Conservation (phyloP, 305 asterid species). For the Solanum hybrid region DNA sequence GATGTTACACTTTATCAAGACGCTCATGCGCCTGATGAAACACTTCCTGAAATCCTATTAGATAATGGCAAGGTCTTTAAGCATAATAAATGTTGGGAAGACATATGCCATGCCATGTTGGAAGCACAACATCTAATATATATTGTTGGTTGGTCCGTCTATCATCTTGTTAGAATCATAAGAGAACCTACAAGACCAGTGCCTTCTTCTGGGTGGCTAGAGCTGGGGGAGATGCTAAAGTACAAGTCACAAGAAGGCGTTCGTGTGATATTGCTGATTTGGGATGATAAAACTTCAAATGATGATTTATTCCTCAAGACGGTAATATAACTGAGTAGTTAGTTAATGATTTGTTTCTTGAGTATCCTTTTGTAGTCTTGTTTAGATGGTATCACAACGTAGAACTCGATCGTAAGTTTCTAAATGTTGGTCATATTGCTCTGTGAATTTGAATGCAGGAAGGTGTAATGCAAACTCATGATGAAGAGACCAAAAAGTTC, state of each 20-base stretch:
- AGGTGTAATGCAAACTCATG: slow-evolving; percentile 22
- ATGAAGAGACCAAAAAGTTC: slow-evolving; percentile 15
- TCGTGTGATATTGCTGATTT: slow-evolving; percentile 15
- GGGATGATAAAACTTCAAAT: slow-evolving; percentile 23
- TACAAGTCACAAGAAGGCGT: slow-evolving; percentile 21
- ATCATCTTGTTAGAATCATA: slow-evolving; percentile 9
- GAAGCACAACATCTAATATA: slow-evolving; percentile 11
- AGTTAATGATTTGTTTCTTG: too few relatives aligned
- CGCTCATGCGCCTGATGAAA: slow-evolving; percentile 17
- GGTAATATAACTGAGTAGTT: slow-evolving; percentile 10
- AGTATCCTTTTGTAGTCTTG: background rate
- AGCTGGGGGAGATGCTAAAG: slow-evolving; percentile 17
- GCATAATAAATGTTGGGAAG: slow-evolving; percentile 19
- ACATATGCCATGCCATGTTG: slow-evolving; percentile 14
- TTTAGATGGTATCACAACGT: too few relatives aligned
- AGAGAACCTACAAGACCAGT: slow-evolving; percentile 18
- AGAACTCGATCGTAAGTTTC: too few relatives aligned
- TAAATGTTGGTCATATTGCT: too few relatives aligned
- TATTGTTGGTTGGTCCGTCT: slow-evolving; percentile 18
- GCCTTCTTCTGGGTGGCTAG: slow-evolving; percentile 10
- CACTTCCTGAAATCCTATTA: slow-evolving; percentile 9
- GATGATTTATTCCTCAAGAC: slow-evolving; percentile 13
- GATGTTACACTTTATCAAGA: slow-evolving; percentile 14
- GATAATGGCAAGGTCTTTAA: slow-evolving; percentile 8
- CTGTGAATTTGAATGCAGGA: too few relatives aligned